These are phyloP conservation scores for Psilocybe tampanensis DNA, from an alignment of 768 basidiomycete genomes.

Conservation along the genomic window DNA sequence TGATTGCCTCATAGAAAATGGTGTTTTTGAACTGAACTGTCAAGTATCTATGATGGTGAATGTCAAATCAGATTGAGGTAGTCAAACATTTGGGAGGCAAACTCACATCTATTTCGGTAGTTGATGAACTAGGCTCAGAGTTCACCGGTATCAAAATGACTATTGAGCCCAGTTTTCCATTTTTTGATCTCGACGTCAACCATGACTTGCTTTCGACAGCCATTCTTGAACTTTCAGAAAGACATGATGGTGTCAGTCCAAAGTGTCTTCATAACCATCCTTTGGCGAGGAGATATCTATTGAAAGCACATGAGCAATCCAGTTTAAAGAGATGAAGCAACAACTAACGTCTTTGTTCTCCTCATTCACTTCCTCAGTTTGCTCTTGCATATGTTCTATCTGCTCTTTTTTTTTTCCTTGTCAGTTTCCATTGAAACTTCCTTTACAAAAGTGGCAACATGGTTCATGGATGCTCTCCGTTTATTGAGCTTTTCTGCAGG, in stretches of 20 bases:
- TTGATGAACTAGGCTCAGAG: slow-evolving; percentile 29
- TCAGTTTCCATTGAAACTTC: slow-evolving; percentile 22
- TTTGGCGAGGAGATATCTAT: slow-evolving; percentile 14
- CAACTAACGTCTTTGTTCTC: slow-evolving; percentile 27
- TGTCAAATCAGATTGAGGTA: not conserved
- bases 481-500: slow-evolving; percentile 73
- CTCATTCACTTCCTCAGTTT: slow-evolving; percentile 16
- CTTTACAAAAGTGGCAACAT: slow-evolving; percentile 14
- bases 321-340: too few relatives aligned
- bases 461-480: slow-evolving; percentile 43
- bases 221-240: slow-evolving; percentile 51
- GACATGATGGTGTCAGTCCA: slow-evolving; percentile 54
- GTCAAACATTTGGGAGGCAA: not conserved
- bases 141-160: slow-evolving; percentile 52
- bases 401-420: slow-evolving; percentile 25
- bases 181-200: slow-evolving; percentile 48
- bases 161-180: slow-evolving; percentile 61
- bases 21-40: slow-evolving; percentile 54
- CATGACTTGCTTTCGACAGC: slow-evolving; percentile 61
- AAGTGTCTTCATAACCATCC: slow-evolving; percentile 78
- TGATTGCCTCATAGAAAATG: slow-evolving; percentile 56
- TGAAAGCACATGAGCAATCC: too few relatives aligned
- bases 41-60: slow-evolving; percentile 57
- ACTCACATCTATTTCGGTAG: slow-evolving; percentile 35
- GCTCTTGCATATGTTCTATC: slow-evolving; percentile 24